Conservation (phyloP, 176 grass and related monocot genomes). For the Pontederia paniculata region DNA sequence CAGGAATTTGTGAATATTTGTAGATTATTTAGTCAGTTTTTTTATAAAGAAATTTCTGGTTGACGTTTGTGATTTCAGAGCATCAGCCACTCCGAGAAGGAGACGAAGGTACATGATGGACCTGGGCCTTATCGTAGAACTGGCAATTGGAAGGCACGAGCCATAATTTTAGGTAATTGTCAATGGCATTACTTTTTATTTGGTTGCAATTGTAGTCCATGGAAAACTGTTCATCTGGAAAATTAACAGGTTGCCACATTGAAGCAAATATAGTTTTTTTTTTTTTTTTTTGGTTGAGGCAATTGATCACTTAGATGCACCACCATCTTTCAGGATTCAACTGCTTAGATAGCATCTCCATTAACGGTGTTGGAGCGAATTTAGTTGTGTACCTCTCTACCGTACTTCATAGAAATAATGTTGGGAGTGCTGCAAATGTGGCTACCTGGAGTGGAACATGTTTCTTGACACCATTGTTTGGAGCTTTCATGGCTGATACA, state of each 20-base stretch:
- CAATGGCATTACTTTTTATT: conserved; percentile 1
- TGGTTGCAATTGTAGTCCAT: background rate
- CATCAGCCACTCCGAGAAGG: conserved; percentile 8
- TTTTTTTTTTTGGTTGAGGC: conserved; percentile 8
- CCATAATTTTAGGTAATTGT: conserved; percentile 49
- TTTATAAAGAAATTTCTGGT: background rate
- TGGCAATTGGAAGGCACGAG: conserved; percentile 34
- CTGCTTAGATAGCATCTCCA: conserved; percentile 75
- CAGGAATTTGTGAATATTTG: background rate
- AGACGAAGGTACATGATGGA: background rate
- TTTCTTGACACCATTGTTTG: conserved; percentile 70
- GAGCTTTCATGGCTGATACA: conserved; percentile 52
- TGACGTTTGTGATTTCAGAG: background rate
- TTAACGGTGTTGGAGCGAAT: conserved; percentile 67
- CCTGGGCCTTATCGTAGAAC: conserved; percentile 10
- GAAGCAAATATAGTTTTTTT: background rate
- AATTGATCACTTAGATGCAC: background rate
- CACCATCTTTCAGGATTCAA: conserved; percentile 34
- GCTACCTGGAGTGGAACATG: conserved; percentile 68
- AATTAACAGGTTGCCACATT: too few relatives aligned
- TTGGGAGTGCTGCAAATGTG: conserved; percentile 60
- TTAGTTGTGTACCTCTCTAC: conserved; percentile 60
- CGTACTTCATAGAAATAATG: conserved; percentile 48
- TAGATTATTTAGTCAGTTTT: background rate
- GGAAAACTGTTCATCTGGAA: too few relatives aligned